Evolutionary conservation across 1,284 basidiomycete species (phyloP).

Genomic region (Apiotrichum gracile): DNA sequence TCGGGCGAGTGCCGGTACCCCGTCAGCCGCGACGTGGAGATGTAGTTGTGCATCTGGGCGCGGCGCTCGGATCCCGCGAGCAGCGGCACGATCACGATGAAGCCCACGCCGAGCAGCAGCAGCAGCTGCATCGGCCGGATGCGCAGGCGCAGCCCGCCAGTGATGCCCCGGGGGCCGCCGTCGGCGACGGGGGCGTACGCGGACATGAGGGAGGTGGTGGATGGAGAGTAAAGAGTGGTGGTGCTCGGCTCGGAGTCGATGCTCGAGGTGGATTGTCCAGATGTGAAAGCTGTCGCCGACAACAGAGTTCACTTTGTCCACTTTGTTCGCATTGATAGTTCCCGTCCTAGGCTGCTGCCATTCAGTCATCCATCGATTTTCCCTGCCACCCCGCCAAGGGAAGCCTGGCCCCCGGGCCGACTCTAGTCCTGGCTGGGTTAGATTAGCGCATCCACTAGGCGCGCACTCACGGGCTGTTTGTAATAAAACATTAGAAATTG

Average conservation of each 20-base stretch:
- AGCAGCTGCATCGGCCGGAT: slow-evolving; percentile 12
- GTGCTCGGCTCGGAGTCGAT: not conserved
- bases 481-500: no score
- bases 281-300: no score
- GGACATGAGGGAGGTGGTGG: not conserved
- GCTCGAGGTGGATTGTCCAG: not conserved
- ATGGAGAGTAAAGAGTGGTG: not conserved
- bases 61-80: slow-evolving; percentile 11
- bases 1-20: not conserved
- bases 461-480: no score
- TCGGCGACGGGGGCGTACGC: slow-evolving; percentile 1
- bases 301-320: no score
- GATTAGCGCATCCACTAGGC: no score
- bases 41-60: not conserved
- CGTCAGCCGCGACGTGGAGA: not conserved
- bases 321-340: no score
- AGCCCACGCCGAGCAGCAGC: slow-evolving; percentile 12
- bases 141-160: slow-evolving; percentile 10
- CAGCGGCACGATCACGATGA: slow-evolving; percentile 11
- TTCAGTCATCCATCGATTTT: no score
- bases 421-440: no score
- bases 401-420: no score
- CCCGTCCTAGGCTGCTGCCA: no score
- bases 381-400: no score
- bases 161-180: not conserved